These are phyloP conservation scores for Sindora glabra DNA, from an alignment of 306 rosid genomes.

Conservation along the genomic window DNA sequence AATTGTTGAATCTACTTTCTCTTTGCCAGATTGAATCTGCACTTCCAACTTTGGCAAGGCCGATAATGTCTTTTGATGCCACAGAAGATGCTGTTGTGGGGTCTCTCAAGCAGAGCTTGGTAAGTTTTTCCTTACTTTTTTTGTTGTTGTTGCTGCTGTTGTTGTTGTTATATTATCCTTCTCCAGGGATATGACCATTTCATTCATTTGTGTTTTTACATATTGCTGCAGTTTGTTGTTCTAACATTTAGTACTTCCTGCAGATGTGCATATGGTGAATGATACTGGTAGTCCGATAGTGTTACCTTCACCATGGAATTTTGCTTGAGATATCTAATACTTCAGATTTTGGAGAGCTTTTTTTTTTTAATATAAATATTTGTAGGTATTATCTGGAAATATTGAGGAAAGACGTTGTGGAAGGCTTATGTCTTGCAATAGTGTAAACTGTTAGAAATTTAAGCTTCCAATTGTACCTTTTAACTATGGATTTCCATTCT, in stretches of 20 bases:
- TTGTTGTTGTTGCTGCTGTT: constrained; percentile 9
- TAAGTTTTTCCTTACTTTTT: constrained; percentile 23
- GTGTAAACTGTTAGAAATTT: background rate
- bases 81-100: constrained; percentile 94
- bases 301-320: too few relatives aligned
- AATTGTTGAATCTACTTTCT: constrained; percentile 14
- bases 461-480: background rate
- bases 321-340: too few relatives aligned
- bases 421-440: background rate
- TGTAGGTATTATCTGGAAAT: background rate
- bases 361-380: background rate
- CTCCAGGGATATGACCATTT: background rate
- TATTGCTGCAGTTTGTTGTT: background rate
- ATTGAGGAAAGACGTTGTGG: background rate
- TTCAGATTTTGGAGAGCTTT: background rate
- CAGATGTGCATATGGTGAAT: background rate
- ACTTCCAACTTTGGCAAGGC: constrained; percentile 90
- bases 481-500: too few relatives aligned
- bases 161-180: constrained; percentile 5
- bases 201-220: background rate
- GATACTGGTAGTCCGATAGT: too few relatives aligned
- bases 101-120: constrained; percentile 95
- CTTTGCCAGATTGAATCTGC: constrained; percentile 83
- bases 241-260: background rate
- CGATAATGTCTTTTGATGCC: constrained; percentile 97